Evolutionary conservation across 202 grass and related monocot species (phyloP).

Genomic region (Setaria viridis): DNA sequence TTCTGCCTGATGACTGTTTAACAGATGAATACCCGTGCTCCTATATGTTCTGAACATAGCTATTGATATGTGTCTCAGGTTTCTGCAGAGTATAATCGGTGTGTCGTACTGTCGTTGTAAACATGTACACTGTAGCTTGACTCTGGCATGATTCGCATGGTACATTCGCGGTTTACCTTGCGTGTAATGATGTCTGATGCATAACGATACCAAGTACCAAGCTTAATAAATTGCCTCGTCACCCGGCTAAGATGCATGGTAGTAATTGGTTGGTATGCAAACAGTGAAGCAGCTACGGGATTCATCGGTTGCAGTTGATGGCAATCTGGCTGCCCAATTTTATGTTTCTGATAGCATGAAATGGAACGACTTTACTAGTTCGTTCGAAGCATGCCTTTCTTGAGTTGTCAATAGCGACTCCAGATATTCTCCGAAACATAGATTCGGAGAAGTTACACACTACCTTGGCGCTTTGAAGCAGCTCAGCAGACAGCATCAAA

Average conservation of each 20-base stretch:
- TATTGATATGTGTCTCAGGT: constrained; percentile 5
- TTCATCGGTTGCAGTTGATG: neutral
- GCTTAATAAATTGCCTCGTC: neutral
- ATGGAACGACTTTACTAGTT: too few species aligned
- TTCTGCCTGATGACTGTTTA: constrained; percentile 10
- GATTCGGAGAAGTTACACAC: too few species aligned
- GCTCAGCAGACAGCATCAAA: too few species aligned
- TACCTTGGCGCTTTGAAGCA: too few species aligned
- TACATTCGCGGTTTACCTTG: neutral
- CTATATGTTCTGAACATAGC: constrained; percentile 1
- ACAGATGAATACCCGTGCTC: constrained; percentile 17
- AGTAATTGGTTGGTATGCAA: neutral
- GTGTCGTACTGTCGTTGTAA: neutral
- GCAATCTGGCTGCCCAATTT: neutral
- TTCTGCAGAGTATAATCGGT: constrained; percentile 3
- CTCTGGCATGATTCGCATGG: neutral
- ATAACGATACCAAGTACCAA: neutral
- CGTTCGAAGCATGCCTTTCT: too few species aligned
- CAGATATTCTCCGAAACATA: too few species aligned
- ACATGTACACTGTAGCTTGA: constrained; percentile 24
- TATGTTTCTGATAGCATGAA: neutral
- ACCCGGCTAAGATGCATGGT: too few species aligned
- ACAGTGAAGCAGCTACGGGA: neutral
- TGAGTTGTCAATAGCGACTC: too few species aligned
- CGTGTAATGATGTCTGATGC: neutral